phyloP scores from a whole-genome alignment of 306 rosid genomes.

The Rosa persica region DNA sequence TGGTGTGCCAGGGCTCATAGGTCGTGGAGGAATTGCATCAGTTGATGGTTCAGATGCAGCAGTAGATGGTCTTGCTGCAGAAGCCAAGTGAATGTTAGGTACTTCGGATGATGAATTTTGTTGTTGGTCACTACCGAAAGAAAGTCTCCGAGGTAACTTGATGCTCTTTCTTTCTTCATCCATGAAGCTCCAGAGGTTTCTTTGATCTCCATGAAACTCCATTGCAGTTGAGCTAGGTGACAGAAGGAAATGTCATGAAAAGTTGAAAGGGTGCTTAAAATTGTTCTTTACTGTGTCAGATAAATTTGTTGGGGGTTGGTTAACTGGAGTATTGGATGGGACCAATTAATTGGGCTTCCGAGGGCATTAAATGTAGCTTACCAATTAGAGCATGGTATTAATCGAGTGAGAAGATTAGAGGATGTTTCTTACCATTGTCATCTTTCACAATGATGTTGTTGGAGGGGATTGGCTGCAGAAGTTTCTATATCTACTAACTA shows the following conservation, averaged over 20 bases:
- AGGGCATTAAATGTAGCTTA: not conserved
- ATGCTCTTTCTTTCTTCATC: constrained; percentile 41
- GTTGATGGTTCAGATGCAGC: constrained; percentile 33
- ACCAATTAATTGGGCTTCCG: not conserved
- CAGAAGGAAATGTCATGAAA: constrained; percentile 1
- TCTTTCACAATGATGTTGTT: constrained; percentile 1
- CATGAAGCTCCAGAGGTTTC: constrained; percentile 35
- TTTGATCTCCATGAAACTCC: constrained; percentile 36
- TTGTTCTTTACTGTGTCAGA: not conserved
- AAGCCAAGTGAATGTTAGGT: constrained; percentile 22
- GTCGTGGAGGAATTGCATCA: constrained; percentile 17
- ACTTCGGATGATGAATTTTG: constrained; percentile 21
- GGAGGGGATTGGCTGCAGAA: constrained; percentile 1
- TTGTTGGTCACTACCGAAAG: constrained; percentile 30
- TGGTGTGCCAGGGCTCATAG: constrained; percentile 43
- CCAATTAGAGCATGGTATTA: not conserved
- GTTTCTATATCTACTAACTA: not conserved
- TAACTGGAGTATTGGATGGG: not conserved
- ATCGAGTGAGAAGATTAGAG: not conserved
- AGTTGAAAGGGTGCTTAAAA: constrained; percentile 5
- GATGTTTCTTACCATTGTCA: not conserved
- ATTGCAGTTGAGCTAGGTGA: constrained; percentile 15
- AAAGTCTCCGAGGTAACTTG: constrained; percentile 40
- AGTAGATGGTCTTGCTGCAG: constrained; percentile 35
- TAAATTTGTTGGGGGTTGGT: constrained; percentile 10